Base-by-base conservation (phyloP, 1,284 basidiomycete genomes). In the Pyrrhoderma lamaoense region DNA sequence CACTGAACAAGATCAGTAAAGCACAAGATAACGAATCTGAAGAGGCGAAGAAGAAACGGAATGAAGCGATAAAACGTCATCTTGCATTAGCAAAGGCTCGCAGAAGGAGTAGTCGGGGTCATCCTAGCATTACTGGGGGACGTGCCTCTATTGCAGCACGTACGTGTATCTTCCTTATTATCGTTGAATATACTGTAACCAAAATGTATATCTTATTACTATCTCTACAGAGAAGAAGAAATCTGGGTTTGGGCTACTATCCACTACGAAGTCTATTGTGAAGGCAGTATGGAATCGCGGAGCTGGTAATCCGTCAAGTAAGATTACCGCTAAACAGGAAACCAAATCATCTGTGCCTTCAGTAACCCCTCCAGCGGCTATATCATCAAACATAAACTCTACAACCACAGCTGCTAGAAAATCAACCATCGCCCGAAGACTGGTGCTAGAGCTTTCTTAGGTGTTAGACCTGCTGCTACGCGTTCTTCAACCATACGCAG, bases 51-150 rank as follows among this genome's bases (percentile, higher is more conserved):
- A 57, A 57, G 56, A 58, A 69, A 57, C 77, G 67, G 55, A 80
- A 85, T 61, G 80, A 82, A 46, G 78, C 75, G 0, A 73, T 82
- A 36, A 73, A 75, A 54, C 74, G 76, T 55, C 79, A 76, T 64
- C 66, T 88, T 3, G 82, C 85, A 50, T 65, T 72, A 11, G 82
- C 73, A 59, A 79, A 77, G 55, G 79, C 80, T 18, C 72, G 75
- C 60, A 69, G 86, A 56, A 70, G 82, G 59, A 88, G 85, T 58
- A 85, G 82, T 59, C 74, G 70, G 53, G 77, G 72, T 61, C 63
- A 5, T 31, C 27, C 27, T 31, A 31, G 27, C 11, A 31, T 11
- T 11, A 31, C 27, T 11, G 27, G 27, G 11, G 27, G 27, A 31
- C 27, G 27, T 4, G 42, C 23, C 14, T 44, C 64, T 18, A 61